A percentile compares a stretch with the other conserved stretches of the same genome.
Evolutionary conservation across 768 basidiomycete species (phyloP).

Genomic region (Tricholoma sp.): DNA sequence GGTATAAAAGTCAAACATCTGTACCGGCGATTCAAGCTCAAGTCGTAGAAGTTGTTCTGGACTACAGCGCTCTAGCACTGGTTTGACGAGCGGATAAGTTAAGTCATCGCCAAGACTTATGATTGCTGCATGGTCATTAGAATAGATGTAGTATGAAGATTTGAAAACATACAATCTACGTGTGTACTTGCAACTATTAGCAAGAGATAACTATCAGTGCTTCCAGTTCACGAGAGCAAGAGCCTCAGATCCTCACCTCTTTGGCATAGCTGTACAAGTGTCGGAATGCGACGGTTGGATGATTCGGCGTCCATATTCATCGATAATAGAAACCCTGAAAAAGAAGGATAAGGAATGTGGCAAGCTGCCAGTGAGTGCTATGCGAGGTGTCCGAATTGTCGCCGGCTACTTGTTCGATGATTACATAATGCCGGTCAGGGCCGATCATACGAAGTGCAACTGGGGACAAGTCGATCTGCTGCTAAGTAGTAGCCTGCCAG

Average conservation of each 20-base stretch:
- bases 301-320: constrained; percentile 33
- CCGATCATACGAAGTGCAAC: no score
- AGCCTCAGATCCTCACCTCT: constrained; percentile 44
- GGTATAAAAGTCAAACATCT: constrained; percentile 17
- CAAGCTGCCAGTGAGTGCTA: background rate
- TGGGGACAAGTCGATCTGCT: no score
- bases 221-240: constrained; percentile 2
- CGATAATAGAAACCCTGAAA: background rate
- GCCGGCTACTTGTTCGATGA: background rate
- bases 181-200: constrained; percentile 51
- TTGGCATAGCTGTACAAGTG: constrained; percentile 68
- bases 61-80: constrained; percentile 69
- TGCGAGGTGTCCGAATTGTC: no score
- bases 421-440: background rate
- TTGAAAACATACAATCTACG: constrained; percentile 48
- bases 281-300: constrained; percentile 42
- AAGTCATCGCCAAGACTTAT: constrained; percentile 57
- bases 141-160: background rate
- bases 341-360: background rate
- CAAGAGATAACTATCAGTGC: constrained; percentile 5
- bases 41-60: constrained; percentile 64
- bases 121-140: constrained; percentile 41
- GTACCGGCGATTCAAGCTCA: constrained; percentile 67
- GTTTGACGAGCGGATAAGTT: constrained; percentile 61
- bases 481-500: no score